Evolutionary conservation across 208 protist species (phyloP), one percentile per base, ranked within the genome.

Genomic region (Angomonas deanei): DNA sequence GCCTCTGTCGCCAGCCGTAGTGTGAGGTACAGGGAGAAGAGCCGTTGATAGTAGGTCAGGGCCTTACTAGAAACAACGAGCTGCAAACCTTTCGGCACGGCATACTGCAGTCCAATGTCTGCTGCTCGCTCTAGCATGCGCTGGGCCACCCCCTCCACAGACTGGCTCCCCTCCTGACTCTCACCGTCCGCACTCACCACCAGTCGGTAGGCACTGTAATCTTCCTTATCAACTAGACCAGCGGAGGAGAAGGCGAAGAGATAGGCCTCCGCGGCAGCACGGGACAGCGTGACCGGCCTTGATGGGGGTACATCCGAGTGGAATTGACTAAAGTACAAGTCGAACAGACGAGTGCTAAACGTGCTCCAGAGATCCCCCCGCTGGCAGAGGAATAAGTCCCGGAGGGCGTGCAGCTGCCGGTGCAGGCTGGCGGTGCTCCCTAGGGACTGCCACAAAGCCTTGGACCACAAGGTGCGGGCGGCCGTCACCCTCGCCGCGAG

Each of bases 301-400:
- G 30, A 5, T 53, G 47, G 1, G 60, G 31, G 11, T 56, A 36
- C 8, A 31, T 34, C 19, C 28, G 15, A 21, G 30, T 24, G 55
- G 10, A 28, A 5, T 24, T 10, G 38, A 49, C 69, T 13, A 38
- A 4, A 30, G 47, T 42, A 65, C 2, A 39, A 17, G 24, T 1
- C 31, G 19, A 24, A 50, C 11, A 76, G 53, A 6, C 63, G 46
- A 42, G 91, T 78, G 42, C 89, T 84, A 74, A 95, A 92, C 31
- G 79, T 64, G 42, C 76, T 74, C 86, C 88, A 95, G 26, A 95
- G 48, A 50, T 95, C 88, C 4, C 88, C 88, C 21, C 88, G 80
- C 38, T 84, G 81, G 65, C 83, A 89, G n/a, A 95, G 75, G 56
- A 91, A 92, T 63, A 91, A 65, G 26, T 57, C 77, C 19, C 79